Percentiles rank a stretch among this genome's conserved stretches.
Evolutionary conservation across 257 asterid genomes (phyloP).

Genomic region (Craterostigma plantagineum): DNA sequence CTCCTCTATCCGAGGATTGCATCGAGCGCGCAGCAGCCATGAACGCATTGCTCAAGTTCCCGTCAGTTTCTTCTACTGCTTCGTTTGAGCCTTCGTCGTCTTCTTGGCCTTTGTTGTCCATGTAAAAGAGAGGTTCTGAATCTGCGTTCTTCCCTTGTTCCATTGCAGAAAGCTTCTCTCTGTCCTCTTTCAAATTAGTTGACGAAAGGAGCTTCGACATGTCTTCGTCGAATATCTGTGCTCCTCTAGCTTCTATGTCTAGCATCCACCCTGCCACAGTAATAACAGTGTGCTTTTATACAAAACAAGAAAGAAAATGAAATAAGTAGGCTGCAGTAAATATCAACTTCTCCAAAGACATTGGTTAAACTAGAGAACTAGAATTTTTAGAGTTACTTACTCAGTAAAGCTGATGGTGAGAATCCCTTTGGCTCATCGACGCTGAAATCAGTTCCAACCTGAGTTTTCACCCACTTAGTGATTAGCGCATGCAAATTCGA

Average conservation of each 20-base stretch:
- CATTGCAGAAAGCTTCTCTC: constrained; percentile 12
- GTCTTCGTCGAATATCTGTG: constrained; percentile 38
- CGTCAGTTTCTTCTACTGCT: constrained; percentile 16
- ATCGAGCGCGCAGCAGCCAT: constrained; percentile 38
- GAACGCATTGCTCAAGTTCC: constrained; percentile 33
- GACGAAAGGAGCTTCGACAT: constrained; percentile 22
- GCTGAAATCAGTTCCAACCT: constrained; percentile 18
- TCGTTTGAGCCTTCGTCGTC: constrained; percentile 8
- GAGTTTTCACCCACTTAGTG: constrained; percentile 22
- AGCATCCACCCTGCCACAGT: constrained; percentile 43
- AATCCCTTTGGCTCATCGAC: constrained; percentile 28
- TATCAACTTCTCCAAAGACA: constrained; percentile 15
- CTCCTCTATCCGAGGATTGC: constrained; percentile 24
- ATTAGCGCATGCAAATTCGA: constrained; percentile 31
- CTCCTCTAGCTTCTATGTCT: constrained; percentile 36
- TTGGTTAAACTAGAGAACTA: constrained; percentile 30
- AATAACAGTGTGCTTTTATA: constrained; percentile 1
- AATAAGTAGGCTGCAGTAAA: constrained; percentile 41
- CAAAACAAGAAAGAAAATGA: constrained; percentile 1
- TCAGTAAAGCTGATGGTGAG: constrained; percentile 40
- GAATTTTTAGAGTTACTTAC: constrained; percentile 33
- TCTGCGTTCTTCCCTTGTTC: constrained; percentile 14
- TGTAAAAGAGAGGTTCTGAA: constrained; percentile 29
- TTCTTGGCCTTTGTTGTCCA: constrained; percentile 42
- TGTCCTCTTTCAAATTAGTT: constrained; percentile 18